phyloP scores from a whole-genome alignment of 139 green algal genomes.

The Zygnema cylindricum region DNA sequence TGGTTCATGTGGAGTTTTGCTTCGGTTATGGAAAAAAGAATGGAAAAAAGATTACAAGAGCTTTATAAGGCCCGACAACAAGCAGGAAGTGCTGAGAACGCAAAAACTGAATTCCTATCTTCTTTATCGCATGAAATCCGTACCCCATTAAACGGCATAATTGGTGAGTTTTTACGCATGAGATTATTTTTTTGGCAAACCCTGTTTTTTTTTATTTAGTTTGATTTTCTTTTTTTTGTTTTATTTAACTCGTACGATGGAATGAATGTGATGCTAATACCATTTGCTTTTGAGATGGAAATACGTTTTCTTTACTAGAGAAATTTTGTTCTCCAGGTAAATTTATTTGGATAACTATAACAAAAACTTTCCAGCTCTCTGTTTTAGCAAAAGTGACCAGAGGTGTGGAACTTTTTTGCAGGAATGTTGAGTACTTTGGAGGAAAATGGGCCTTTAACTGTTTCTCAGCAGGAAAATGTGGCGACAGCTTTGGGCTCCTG shows the following conservation, averaged over 20 bases:
- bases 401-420: too few relatives aligned
- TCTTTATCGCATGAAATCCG: constrained; percentile 20
- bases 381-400: background rate
- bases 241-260: background rate
- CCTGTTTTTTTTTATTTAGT: background rate
- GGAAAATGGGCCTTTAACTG: background rate
- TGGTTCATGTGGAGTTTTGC: background rate
- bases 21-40: background rate
- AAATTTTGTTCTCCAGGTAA: background rate
- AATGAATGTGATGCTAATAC: too few relatives aligned
- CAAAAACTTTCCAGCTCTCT: background rate
- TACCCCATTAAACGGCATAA: constrained; percentile 31
- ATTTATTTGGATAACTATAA: too few relatives aligned
- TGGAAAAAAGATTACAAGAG: background rate
- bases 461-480: background rate
- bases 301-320: too few relatives aligned
- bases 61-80: background rate
- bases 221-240: background rate
- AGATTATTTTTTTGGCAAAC: background rate
- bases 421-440: constrained; percentile 22
- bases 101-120: constrained; percentile 9
- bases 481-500: constrained; percentile 40
- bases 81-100: background rate
- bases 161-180: constrained; percentile 3
- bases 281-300: too few relatives aligned